These are phyloP conservation scores for Fusarium sambucinum DNA, from an alignment of 2,329 filamentous ascomycete genomes.

Conservation along the genomic window DNA sequence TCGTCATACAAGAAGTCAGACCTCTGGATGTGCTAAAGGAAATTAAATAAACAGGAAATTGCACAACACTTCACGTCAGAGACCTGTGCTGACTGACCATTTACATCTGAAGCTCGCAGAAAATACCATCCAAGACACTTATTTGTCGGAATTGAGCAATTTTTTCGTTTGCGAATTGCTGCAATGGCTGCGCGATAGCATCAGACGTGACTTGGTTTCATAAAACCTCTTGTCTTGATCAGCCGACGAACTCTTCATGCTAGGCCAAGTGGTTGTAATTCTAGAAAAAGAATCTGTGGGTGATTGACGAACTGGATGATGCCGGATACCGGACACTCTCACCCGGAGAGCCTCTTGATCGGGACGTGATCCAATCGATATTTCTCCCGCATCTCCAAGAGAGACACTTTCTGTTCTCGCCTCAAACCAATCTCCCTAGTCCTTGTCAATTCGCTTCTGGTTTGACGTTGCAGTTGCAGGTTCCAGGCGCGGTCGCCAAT, in stretches of 20 bases:
- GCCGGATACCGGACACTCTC: conserved; percentile 24
- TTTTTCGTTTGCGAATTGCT: neutral
- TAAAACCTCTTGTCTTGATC: conserved; percentile 5
- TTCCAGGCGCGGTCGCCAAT: conserved; percentile 46
- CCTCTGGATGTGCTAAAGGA: neutral
- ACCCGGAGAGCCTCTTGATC: conserved; percentile 29
- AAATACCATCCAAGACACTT: neutral
- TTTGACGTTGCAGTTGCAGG: conserved; percentile 30
- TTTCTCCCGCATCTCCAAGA: conserved; percentile 25
- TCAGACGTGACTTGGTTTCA: conserved; percentile 19
- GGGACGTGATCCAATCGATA: conserved; percentile 31
- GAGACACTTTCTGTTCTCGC: conserved; percentile 15
- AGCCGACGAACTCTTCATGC: conserved; percentile 1
- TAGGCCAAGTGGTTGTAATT: conserved; percentile 23
- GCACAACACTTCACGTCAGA: neutral
- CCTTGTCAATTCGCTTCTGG: conserved; percentile 25
- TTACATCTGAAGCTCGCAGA: neutral
- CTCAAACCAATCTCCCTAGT: conserved; percentile 36
- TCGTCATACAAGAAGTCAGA: neutral
- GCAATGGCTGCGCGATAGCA: no score
- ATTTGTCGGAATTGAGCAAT: neutral
- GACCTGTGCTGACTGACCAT: neutral
- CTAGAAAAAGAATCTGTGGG: conserved; percentile 16
- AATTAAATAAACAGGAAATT: neutral
- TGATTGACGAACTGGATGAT: conserved; percentile 13